phyloP scores from a whole-genome alignment of 1,139 yeast genomes.

The Suhomyces choctaworum region DNA sequence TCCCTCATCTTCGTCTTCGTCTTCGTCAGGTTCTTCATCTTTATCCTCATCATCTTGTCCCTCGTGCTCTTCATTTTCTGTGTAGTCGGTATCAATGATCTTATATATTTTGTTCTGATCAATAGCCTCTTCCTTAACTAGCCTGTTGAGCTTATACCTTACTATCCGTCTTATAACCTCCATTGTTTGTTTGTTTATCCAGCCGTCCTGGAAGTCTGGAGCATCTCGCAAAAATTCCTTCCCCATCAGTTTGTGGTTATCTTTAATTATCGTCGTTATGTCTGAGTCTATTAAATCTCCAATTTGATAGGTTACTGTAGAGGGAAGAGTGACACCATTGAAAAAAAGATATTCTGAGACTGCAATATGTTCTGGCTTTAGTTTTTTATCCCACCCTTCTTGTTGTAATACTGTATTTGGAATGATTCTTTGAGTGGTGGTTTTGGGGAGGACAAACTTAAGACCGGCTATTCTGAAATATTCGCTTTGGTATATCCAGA shows the following conservation, averaged over 20 bases:
- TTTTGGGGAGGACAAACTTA: constrained; percentile 17
- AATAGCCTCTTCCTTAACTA: constrained; percentile 46
- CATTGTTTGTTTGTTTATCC: constrained; percentile 68
- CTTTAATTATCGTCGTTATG: constrained; percentile 49
- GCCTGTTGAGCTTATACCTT: constrained; percentile 66
- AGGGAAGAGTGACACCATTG: constrained; percentile 71
- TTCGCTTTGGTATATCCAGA: constrained; percentile 78
- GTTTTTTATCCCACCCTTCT: not conserved
- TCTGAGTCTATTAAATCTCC: constrained; percentile 76
- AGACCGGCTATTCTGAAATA: constrained; percentile 62
- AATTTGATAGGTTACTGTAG: constrained; percentile 73
- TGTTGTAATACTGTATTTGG: constrained; percentile 19
- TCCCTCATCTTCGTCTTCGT: constrained; percentile 24
- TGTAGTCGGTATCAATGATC: constrained; percentile 42
- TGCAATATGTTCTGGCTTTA: constrained; percentile 20
- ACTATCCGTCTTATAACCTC: constrained; percentile 66
- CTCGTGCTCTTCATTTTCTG: constrained; percentile 26
- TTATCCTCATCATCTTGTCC: constrained; percentile 21
- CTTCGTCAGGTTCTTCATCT: constrained; percentile 24
- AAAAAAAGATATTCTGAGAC: constrained; percentile 59
- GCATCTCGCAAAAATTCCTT: constrained; percentile 44
- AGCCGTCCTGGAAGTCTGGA: constrained; percentile 61
- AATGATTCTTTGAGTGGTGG: constrained; percentile 14
- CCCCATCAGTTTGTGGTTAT: constrained; percentile 34
- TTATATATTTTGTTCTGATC: constrained; percentile 43